These are phyloP conservation scores for Aureobasidium mangrovei DNA, from an alignment of 2,329 filamentous ascomycete species.

Conservation along the genomic window DNA sequence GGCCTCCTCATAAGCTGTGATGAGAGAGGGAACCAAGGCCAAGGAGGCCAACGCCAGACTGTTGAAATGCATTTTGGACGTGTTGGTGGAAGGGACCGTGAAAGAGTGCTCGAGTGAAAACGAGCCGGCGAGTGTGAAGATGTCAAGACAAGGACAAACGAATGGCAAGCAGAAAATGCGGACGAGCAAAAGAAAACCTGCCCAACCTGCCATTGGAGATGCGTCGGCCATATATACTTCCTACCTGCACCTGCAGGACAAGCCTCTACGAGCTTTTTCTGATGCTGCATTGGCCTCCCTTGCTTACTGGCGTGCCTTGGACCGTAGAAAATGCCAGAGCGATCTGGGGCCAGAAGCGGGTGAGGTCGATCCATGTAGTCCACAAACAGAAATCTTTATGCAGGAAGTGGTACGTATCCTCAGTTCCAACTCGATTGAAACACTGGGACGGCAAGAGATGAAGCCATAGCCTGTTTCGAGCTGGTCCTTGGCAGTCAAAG, in stretches of 20 bases:
- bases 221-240: not conserved
- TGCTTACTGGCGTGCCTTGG: conserved; percentile 3
- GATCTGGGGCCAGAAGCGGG: not conserved
- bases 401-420: not conserved
- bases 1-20: not conserved
- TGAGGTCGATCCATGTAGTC: not conserved
- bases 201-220: not conserved
- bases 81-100: not conserved
- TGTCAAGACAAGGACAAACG: not conserved
- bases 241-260: not conserved
- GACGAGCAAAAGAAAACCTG: conserved; percentile 1
- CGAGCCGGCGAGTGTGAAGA: not conserved
- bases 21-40: not conserved
- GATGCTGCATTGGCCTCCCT: conserved; percentile 4
- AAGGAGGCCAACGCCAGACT: not conserved
- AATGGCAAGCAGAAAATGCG: not conserved
- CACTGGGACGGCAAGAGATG: conserved; percentile 4
- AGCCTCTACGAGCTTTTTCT: not conserved
- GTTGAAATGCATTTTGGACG: conserved; percentile 10
- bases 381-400: not conserved
- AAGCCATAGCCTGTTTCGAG: conserved; percentile 11
- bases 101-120: not conserved
- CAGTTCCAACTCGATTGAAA: not conserved
- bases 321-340: not conserved
- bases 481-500: conserved; percentile 9